phyloP scores from a whole-genome alignment of 1,284 basidiomycete species.

The Neolentinus lepideus region DNA sequence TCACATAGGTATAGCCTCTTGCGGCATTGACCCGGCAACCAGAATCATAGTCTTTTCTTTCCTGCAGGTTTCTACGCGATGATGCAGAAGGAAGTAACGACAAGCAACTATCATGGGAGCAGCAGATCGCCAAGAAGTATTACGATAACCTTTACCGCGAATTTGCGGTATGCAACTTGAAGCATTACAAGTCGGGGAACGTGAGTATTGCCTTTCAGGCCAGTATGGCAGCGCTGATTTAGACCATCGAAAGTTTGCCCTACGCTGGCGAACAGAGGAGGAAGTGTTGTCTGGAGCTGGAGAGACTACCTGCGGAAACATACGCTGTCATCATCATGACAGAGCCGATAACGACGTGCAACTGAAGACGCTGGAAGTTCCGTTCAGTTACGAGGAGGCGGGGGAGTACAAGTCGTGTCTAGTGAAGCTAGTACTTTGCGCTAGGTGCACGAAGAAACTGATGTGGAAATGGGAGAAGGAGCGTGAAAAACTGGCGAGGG shows the following conservation, averaged over 20 bases:
- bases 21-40: background rate
- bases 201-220: slow-evolving; percentile 28
- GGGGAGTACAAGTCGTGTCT: slow-evolving; percentile 71
- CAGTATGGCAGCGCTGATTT: background rate
- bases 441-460: slow-evolving; percentile 72
- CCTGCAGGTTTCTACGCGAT: slow-evolving; percentile 71
- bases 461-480: slow-evolving; percentile 78
- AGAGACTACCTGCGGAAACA: slow-evolving; percentile 81
- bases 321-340: slow-evolving; percentile 70
- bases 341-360: slow-evolving; percentile 20
- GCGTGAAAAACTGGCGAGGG: slow-evolving; percentile 25
- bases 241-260: slow-evolving; percentile 51
- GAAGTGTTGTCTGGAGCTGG: slow-evolving; percentile 84
- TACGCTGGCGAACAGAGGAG: slow-evolving; percentile 86
- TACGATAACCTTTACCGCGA: slow-evolving; percentile 84
- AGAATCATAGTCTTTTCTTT: slow-evolving; percentile 4
- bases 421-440: slow-evolving; percentile 85
- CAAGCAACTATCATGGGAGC: slow-evolving; percentile 58
- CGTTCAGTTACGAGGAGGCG: slow-evolving; percentile 81
- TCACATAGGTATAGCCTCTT: slow-evolving; percentile 45
- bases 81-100: slow-evolving; percentile 27
- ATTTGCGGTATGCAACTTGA: slow-evolving; percentile 87
- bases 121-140: slow-evolving; percentile 80
- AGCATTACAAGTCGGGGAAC: slow-evolving; percentile 90
- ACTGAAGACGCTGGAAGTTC: slow-evolving; percentile 74